phyloP scores from a whole-genome alignment of 2,329 filamentous ascomycete genomes.

The Aquanectria penicillioides region DNA sequence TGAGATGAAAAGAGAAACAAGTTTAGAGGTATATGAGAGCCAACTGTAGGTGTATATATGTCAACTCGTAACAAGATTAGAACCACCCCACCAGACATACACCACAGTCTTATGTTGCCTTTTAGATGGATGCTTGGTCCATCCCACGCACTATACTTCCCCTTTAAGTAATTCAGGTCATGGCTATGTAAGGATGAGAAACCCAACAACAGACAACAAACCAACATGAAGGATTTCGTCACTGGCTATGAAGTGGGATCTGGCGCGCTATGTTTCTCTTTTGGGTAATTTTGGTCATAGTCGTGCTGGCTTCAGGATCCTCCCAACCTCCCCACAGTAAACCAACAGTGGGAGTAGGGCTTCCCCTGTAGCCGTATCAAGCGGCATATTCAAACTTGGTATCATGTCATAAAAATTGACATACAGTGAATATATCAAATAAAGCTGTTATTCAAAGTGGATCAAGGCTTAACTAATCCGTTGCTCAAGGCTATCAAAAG shows the following conservation, averaged over 20 bases:
- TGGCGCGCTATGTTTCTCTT: no score
- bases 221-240: no score
- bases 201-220: neutral
- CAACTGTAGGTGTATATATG: neutral
- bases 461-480: neutral
- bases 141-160: no score
- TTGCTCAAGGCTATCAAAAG: neutral
- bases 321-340: no score
- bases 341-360: no score
- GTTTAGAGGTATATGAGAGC: neutral
- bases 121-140: no score
- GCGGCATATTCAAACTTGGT: neutral
- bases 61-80: neutral
- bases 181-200: neutral
- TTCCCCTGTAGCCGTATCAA: neutral
- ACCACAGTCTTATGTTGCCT: no score
- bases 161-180: no score
- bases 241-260: no score
- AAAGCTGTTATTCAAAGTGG: neutral
- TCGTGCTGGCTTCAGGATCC: no score
- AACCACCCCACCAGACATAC: neutral
- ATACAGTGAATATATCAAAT: neutral
- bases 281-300: no score
- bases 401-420: neutral
- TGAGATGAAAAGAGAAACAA: neutral